Percentiles rank a stretch among this genome's conserved stretches.
phyloP scores from a whole-genome alignment of 2,329 filamentous ascomycete genomes.

The Fusarium virguliforme region DNA sequence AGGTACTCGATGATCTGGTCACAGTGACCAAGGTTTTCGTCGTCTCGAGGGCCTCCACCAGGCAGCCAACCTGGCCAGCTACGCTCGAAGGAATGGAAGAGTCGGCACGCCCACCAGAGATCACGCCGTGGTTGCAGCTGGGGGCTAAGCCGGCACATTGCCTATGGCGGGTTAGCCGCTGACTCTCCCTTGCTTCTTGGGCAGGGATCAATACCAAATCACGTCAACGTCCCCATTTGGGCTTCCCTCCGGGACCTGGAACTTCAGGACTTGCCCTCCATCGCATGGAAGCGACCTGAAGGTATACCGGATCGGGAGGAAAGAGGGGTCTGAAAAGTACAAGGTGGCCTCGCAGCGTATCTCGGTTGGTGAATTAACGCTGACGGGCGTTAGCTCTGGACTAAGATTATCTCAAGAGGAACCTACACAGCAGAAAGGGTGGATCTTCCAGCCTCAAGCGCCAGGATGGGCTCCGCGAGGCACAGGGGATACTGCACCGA shows the following conservation, averaged over 20 bases:
- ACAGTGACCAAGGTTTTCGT: neutral
- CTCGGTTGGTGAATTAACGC: slow-evolving; percentile 6
- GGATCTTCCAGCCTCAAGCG: slow-evolving; percentile 20
- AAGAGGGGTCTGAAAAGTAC: slow-evolving; percentile 10
- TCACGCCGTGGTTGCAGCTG: slow-evolving; percentile 17
- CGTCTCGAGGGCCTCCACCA: slow-evolving; percentile 2
- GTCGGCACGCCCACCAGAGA: slow-evolving; percentile 13
- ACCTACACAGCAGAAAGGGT: slow-evolving; percentile 19
- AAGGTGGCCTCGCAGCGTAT: slow-evolving; percentile 15
- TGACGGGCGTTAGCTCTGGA: slow-evolving; percentile 1
- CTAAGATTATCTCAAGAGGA: neutral
- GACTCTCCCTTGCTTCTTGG: neutral
- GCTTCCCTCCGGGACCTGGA: slow-evolving; percentile 4
- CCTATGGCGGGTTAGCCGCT: slow-evolving; percentile 5
- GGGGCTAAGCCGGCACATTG: slow-evolving; percentile 19
- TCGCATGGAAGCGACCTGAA: slow-evolving; percentile 2
- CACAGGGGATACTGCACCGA: slow-evolving; percentile 22
- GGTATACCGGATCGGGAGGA: slow-evolving; percentile 12
- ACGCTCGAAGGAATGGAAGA: slow-evolving; percentile 10
- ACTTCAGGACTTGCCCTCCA: neutral
- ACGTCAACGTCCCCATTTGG: slow-evolving; percentile 16
- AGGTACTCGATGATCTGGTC: slow-evolving; percentile 2
- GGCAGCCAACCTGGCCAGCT: neutral
- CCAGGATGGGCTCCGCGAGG: slow-evolving; percentile 6
- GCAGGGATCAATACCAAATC: slow-evolving; percentile 5